phyloP scores from a whole-genome alignment of 2,329 filamentous ascomycete genomes.

The Scytalidium sp. region DNA sequence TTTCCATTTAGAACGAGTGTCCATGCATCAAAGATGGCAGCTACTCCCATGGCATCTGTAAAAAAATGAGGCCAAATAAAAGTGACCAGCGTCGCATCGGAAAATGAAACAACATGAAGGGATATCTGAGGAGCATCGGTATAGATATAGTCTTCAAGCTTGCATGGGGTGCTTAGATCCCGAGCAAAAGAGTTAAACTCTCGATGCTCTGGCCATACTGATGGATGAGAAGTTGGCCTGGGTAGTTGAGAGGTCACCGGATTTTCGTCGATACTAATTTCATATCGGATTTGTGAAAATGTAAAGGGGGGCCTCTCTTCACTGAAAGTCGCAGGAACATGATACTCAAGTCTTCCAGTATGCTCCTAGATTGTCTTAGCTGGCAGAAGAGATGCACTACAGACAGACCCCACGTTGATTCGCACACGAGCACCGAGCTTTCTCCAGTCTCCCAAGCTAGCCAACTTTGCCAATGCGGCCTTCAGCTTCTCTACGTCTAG shows the following conservation, averaged over 20 bases:
- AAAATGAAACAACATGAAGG: slow-evolving; percentile 46
- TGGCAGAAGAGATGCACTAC: not conserved
- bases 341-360: slow-evolving; percentile 35
- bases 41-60: slow-evolving; percentile 42
- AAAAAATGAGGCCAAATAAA: slow-evolving; percentile 45
- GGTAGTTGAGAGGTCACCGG: slow-evolving; percentile 36
- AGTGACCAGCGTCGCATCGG: slow-evolving; percentile 45
- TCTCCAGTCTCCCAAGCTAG: slow-evolving; percentile 40
- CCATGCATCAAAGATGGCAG: slow-evolving; percentile 43
- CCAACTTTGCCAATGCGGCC: slow-evolving; percentile 31
- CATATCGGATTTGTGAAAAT: slow-evolving; percentile 35
- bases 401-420: slow-evolving; percentile 30
- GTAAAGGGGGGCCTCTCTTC: slow-evolving; percentile 35
- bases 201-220: slow-evolving; percentile 24
- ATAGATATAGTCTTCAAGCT: slow-evolving; percentile 36
- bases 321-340: slow-evolving; percentile 35
- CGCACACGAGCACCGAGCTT: slow-evolving; percentile 43
- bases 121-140: slow-evolving; percentile 42
- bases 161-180: slow-evolving; percentile 22
- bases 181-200: slow-evolving; percentile 25
- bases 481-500: slow-evolving; percentile 37
- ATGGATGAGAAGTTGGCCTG: slow-evolving; percentile 23
- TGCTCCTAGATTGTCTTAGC: slow-evolving; percentile 10
- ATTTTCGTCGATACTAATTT: slow-evolving; percentile 37
- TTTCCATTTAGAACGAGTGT: slow-evolving; percentile 39